A percentile compares a stretch with the other conserved stretches of the same genome.
Evolutionary conservation across 345 rosid species (phyloP).

Genomic region (Ricinus communis): DNA sequence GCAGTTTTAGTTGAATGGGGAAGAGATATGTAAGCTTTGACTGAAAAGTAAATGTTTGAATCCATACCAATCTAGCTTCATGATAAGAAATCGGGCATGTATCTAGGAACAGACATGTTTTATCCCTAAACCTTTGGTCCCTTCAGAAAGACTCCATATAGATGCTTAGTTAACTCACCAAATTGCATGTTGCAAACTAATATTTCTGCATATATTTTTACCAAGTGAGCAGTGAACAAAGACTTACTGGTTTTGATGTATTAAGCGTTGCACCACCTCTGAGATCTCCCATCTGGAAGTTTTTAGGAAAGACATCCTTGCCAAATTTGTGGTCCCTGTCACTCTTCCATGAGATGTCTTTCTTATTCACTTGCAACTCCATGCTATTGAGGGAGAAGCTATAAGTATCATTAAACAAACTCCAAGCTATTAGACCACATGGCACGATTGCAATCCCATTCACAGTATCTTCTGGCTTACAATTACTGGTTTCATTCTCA

Average conservation of each 20-base stretch:
- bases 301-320: conserved; percentile 67
- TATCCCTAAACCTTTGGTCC: no score
- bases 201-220: neutral
- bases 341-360: conserved; percentile 87
- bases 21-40: no score
- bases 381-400: conserved; percentile 45
- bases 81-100: no score
- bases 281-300: conserved; percentile 69
- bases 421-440: conserved; percentile 99
- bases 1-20: no score
- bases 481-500: conserved; percentile 40
- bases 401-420: conserved; percentile 93
- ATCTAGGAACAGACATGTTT: no score
- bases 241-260: conserved; percentile 70
- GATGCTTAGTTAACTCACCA: no score
- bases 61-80: no score
- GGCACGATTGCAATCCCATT: conserved; percentile 62
- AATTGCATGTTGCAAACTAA: no score
- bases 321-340: conserved; percentile 93
- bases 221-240: conserved; percentile 6
- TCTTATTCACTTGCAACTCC: conserved; percentile 58
- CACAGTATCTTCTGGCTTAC: conserved; percentile 64
- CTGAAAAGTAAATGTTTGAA: no score
- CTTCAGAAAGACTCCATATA: no score
- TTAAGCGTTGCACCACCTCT: conserved; percentile 56